Evolutionary conservation across 768 basidiomycete species (phyloP), one percentile per base, ranked within the genome.

Genomic region (Suillus sp.): DNA sequence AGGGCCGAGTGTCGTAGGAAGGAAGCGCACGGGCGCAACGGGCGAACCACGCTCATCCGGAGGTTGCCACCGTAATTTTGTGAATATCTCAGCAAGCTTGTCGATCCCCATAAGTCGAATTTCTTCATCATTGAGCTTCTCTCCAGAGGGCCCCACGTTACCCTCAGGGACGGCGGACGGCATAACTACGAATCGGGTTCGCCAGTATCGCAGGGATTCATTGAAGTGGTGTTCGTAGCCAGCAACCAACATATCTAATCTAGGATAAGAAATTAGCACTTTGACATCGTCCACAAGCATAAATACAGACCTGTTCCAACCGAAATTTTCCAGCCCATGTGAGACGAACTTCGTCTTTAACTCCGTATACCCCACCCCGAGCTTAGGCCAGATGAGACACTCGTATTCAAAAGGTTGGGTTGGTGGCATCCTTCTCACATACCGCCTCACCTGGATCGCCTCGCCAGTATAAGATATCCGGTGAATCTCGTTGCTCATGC

Each of bases 401-500:
- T 90, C 84, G 74, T 99, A 99, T 25, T 85, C 78, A 65, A 91
- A 86, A 2, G 89, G 83, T 22, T 82, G 82, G 60, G 83, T 85
- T 63, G 78, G 80, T 59, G 85, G 83, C 82, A 89, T 83, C 66
- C 90, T 83, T 30, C 95, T 84, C 32, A 93, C 90, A 72, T 94
- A 95, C 45, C 93, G 83, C 68, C 89, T 84, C 20, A 98, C 94
- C 69, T 94, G 90, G 64, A 99, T 92, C 18, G 87, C 84, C 69
- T 95, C 91, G n/a, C 92, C 92, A 51, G 90, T 92, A 70, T 95
- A 99, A 47, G 90, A 89, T 65, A 99, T 88, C 30, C 91, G 83
- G 75, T 99, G 96, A 48, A 99, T 94, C 75, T 96, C 93, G 72
- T 98, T 96, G 72, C 90, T 90, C 86, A 96, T 95, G 68, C 93